Evolutionary conservation across 2,329 filamentous ascomycete genomes (phyloP).

Genomic region (Hymenoscyphus salicellus): DNA sequence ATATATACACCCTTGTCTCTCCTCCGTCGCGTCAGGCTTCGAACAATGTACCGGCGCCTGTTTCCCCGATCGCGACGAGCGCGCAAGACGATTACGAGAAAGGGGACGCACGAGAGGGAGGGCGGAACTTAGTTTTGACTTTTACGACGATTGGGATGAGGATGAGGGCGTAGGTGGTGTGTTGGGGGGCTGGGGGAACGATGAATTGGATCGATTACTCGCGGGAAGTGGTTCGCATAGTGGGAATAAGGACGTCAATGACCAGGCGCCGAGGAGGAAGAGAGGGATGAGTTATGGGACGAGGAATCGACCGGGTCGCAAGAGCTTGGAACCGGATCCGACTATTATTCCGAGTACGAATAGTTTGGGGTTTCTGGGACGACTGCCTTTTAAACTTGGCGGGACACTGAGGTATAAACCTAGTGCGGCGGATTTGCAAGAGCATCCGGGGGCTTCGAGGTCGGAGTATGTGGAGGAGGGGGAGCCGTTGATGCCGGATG

Average conservation of each 20-base stretch:
- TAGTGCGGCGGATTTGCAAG: constrained; percentile 84
- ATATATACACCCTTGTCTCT: constrained; percentile 80
- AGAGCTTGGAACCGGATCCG: constrained; percentile 63
- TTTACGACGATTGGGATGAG: constrained; percentile 95
- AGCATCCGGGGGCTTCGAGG: constrained; percentile 64
- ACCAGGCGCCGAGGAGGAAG: constrained; percentile 67
- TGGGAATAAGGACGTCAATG: constrained; percentile 43
- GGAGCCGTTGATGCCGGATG: constrained; percentile 64
- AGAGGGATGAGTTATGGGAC: constrained; percentile 89
- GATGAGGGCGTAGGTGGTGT: constrained; percentile 54
- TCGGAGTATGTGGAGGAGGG: constrained; percentile 51
- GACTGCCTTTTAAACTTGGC: constrained; percentile 81
- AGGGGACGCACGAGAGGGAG: constrained; percentile 56
- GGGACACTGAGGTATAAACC: constrained; percentile 83
- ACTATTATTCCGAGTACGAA: constrained; percentile 88
- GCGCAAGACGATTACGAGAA: constrained; percentile 64
- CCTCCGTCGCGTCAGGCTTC: constrained; percentile 62
- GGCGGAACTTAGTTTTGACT: constrained; percentile 88
- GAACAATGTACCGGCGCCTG: constrained; percentile 72
- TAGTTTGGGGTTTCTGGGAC: constrained; percentile 78
- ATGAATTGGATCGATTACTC: constrained; percentile 81
- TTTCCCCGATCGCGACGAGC: constrained; percentile 69
- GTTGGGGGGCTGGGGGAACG: constrained; percentile 71
- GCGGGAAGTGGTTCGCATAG: constrained; percentile 60
- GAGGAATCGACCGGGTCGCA: constrained; percentile 50